These are phyloP conservation scores for Fraxinus baroniana DNA, from an alignment of 305 asterid species.

Conservation along the genomic window DNA sequence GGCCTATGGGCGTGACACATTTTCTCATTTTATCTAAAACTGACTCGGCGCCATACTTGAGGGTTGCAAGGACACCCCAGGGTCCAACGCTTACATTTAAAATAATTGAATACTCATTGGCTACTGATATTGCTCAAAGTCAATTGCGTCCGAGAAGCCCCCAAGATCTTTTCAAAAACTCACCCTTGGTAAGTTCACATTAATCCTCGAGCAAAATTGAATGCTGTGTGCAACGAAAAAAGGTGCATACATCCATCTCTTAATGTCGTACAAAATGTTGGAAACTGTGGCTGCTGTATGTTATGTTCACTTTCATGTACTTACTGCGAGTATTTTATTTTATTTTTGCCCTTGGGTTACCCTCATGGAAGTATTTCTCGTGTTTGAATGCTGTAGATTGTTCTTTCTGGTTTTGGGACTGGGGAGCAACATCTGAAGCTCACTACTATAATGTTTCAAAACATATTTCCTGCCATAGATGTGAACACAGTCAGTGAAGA, in stretches of 20 bases:
- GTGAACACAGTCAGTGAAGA: slow-evolving; percentile 67
- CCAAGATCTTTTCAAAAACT: slow-evolving; percentile 66
- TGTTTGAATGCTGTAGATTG: slow-evolving; percentile 54
- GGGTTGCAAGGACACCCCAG: slow-evolving; percentile 75
- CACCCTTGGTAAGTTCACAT: slow-evolving; percentile 68
- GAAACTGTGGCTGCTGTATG: not conserved
- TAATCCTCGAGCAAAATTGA: not conserved
- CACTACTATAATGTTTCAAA: slow-evolving; percentile 83
- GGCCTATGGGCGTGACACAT: slow-evolving; percentile 92
- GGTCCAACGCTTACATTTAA: slow-evolving; percentile 96
- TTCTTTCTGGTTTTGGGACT: slow-evolving; percentile 92
- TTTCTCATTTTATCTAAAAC: slow-evolving; percentile 82
- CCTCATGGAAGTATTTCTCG: not conserved
- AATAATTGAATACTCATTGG: slow-evolving; percentile 68
- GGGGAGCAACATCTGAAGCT: slow-evolving; percentile 94
- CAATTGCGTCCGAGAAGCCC: slow-evolving; percentile 78
- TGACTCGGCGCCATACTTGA: slow-evolving; percentile 64
- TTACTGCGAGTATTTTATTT: not conserved
- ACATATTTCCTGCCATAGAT: slow-evolving; percentile 91
- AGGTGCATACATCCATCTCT: not conserved
- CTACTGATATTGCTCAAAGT: slow-evolving; percentile 70
- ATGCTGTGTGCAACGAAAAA: not conserved
- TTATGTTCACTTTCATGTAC: not conserved
- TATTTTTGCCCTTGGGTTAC: not conserved
- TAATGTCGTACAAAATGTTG: not conserved